Percentiles rank a stretch among this genome's conserved stretches.
These are phyloP conservation scores for Ochromonas danica DNA, from an alignment of 108 stramenopile genomes.

Conservation along the genomic window DNA sequence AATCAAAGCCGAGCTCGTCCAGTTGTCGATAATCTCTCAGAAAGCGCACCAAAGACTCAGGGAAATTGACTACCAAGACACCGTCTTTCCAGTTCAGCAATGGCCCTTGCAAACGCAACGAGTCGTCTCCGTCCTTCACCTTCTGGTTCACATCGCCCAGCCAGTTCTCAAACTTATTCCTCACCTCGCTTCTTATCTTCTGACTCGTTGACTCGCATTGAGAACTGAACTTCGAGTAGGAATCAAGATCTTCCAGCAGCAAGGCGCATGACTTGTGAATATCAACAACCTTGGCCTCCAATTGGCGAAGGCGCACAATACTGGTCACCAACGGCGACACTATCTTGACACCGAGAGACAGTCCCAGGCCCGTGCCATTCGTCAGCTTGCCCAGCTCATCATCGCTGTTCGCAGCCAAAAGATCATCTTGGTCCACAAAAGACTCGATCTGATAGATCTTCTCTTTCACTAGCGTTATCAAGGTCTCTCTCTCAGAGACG, in stretches of 20 bases:
- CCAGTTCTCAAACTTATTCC: constrained; percentile 37
- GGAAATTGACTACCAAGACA: constrained; percentile 55
- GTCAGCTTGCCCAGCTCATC: not conserved
- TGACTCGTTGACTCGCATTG: not conserved
- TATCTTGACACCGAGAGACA: not conserved
- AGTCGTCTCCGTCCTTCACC: constrained; percentile 27
- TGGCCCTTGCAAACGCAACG: constrained; percentile 33
- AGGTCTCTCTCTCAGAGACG: constrained; percentile 48
- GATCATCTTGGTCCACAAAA: not conserved
- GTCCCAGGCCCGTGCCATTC: not conserved
- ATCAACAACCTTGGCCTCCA: constrained; percentile 33
- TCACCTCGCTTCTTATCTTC: constrained; percentile 33
- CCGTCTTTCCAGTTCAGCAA: constrained; percentile 49
- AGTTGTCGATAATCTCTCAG: constrained; percentile 64
- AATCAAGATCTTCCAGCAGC: not conserved
- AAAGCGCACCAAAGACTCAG: constrained; percentile 55
- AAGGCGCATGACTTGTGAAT: not conserved
- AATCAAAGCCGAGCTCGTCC: constrained; percentile 54
- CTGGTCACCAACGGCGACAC: not conserved
- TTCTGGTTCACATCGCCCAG: constrained; percentile 11
- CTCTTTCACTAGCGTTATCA: constrained; percentile 48
- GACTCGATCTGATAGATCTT: constrained; percentile 18
- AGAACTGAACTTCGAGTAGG: not conserved
- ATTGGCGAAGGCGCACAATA: constrained; percentile 45
- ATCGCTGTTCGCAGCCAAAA: not conserved